Evolutionary conservation across 75 land plant species (phyloP).

Genomic region (Selaginella moellendorffii): DNA sequence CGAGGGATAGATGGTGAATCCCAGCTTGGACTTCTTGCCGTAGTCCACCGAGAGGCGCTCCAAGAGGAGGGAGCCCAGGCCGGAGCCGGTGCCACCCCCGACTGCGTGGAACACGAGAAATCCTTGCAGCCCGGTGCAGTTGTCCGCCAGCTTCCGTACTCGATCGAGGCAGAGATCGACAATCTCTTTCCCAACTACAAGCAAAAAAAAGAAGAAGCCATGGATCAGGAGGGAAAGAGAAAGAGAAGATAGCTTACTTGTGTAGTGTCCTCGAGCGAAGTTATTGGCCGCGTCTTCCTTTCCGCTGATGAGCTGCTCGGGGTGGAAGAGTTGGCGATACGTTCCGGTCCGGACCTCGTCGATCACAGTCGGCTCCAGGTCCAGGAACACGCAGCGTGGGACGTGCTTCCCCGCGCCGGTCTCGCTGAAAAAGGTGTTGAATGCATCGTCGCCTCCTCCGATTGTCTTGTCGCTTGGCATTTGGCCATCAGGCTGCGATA

Average conservation of each 20-base stretch:
- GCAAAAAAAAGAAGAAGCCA: neutral
- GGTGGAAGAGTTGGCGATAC: constrained; percentile 1
- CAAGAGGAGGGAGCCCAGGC: constrained; percentile 53
- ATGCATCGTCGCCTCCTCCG: constrained; percentile 35
- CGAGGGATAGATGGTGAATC: constrained; percentile 67
- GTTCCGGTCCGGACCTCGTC: constrained; percentile 9
- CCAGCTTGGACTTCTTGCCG: constrained; percentile 34
- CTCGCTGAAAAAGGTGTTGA: constrained; percentile 29
- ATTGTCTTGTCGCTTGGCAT: constrained; percentile 37
- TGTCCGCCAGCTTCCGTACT: constrained; percentile 59
- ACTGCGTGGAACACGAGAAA: constrained; percentile 59
- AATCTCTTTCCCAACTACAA: constrained; percentile 57
- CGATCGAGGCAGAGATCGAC: constrained; percentile 70
- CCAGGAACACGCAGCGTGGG: constrained; percentile 2
- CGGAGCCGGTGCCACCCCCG: constrained; percentile 73
- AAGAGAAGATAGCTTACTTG: constrained; percentile 25
- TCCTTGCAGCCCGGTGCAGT: constrained; percentile 72
- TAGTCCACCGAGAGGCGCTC: constrained; percentile 77
- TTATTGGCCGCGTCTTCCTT: constrained; percentile 81
- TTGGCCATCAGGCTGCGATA: constrained; percentile 33
- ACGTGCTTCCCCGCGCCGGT: constrained; percentile 16
- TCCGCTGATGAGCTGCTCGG: constrained; percentile 20
- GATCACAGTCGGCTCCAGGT: constrained; percentile 7
- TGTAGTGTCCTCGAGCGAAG: constrained; percentile 71
- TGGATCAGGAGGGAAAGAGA: no score